Base-by-base conservation (phyloP, 495 filamentous ascomycete genomes). In the Penicillium riverlandense region DNA sequence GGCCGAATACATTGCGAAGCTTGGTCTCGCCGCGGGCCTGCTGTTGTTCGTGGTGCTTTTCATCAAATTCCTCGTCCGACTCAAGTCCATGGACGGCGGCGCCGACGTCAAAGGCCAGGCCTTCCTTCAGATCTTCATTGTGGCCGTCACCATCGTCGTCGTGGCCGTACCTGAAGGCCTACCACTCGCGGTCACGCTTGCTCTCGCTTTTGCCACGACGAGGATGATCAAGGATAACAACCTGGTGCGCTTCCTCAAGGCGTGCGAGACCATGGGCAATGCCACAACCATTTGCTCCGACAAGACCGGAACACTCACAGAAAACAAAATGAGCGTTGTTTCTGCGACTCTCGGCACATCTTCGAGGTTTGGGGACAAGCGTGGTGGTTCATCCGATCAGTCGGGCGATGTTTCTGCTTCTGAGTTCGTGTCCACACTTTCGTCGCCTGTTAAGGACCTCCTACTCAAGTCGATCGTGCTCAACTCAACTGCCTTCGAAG, bases 201-300 rank as follows among this genome's bases (percentile, higher is more conserved):
- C 91, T 36, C 75, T 97, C 15, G 91, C 91, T 33, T 96, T 95
- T 63, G 91, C 91, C 13, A 97, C 91, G 1, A 96, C 84, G 14
- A 75, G 89, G 22, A 97, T 97, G 91, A 70, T 96, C 37, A 92
- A 86, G 61, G 91, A 96, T 54, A 91, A 95, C 65, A 96, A 96
- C 50, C 63, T 97, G 38, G 91, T 97, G 40, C 86, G 91, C 27
- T 77, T 91, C 43, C 72, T 97, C 33, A 83, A 88, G 53, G 90
- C 91, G 36, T 97, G 91, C 62, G 91, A 97, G 62, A 94, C 91
- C n/a, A 97, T 97, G 91, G 91, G 91, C 15, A 96, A 96, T 63
- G 91, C 91, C 5, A 95, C 90, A 0, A 91, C 88, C 1, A 87
- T 97, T 38, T 97, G 91, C 65, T 95, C 90, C 3, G 91, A 97